Evolutionary conservation across 129 eudicot genomes (phyloP).

Genomic region (Lactuca saligna): DNA sequence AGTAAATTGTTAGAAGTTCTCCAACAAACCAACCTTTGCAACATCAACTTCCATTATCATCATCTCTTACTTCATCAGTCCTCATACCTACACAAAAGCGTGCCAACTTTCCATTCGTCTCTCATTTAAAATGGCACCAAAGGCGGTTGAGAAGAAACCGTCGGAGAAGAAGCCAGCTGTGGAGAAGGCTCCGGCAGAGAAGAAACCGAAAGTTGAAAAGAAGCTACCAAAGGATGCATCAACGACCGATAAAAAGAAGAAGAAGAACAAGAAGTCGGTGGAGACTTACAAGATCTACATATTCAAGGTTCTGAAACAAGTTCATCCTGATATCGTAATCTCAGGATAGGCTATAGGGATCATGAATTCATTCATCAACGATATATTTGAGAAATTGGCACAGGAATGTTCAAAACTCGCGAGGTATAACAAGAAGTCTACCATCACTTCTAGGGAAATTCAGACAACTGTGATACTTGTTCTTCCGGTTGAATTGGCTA

Average conservation of each 20-base stretch:
- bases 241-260: constrained; percentile 32
- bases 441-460: constrained; percentile 23
- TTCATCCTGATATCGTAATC: constrained; percentile 31
- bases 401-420: constrained; percentile 32
- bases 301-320: constrained; percentile 33
- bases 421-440: constrained; percentile 32
- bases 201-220: constrained; percentile 54
- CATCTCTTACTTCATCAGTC: neutral
- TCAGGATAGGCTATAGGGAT: constrained; percentile 33
- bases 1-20: no score
- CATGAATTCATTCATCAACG: constrained; percentile 32
- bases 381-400: constrained; percentile 32
- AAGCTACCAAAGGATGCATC: constrained; percentile 52
- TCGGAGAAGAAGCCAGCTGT: constrained; percentile 63
- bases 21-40: no score
- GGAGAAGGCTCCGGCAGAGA: constrained; percentile 53
- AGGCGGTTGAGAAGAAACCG: constrained; percentile 59
- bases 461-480: constrained; percentile 36
- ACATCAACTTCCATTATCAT: no score
- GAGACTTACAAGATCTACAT: constrained; percentile 38
- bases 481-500: constrained; percentile 29
- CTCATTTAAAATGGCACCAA: constrained; percentile 48
- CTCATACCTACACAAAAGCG: neutral
- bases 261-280: constrained; percentile 30
- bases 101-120: neutral